phyloP scores from a whole-genome alignment of 257 asterid species.

The Fraxinus excelsior region DNA sequence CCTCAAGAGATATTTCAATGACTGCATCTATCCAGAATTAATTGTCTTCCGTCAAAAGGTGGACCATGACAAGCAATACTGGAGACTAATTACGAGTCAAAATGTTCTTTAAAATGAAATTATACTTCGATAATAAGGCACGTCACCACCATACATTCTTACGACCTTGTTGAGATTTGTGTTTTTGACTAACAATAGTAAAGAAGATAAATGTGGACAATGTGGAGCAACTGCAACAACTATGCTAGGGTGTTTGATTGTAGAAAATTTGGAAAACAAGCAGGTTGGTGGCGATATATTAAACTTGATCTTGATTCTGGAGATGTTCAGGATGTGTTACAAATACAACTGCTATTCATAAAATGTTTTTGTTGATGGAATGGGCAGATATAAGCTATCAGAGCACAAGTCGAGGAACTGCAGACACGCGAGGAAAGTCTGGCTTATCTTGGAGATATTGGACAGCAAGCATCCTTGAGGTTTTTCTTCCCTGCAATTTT shows the following conservation, averaged over 20 bases:
- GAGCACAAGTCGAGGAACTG: slow-evolving; percentile 95
- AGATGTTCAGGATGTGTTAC: neutral
- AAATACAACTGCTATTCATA: neutral
- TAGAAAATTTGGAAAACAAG: neutral
- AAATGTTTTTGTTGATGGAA: neutral
- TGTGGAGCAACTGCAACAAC: neutral
- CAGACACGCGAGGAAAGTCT: slow-evolving; percentile 85
- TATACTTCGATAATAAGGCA: too few species aligned
- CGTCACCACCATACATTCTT: neutral
- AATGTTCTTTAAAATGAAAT: too few species aligned
- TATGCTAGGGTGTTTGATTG: neutral
- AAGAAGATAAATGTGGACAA: neutral
- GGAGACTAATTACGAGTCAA: neutral
- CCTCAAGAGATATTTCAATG: neutral
- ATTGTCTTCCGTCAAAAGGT: too few species aligned
- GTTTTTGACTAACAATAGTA: neutral
- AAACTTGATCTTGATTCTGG: neutral
- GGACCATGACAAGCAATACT: too few species aligned
- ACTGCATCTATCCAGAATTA: too few species aligned
- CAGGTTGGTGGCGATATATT: neutral
- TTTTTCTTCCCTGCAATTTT: neutral
- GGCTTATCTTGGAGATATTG: slow-evolving; percentile 88
- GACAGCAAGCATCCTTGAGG: slow-evolving; percentile 80
- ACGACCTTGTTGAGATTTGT: too few species aligned
- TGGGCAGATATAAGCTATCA: slow-evolving; percentile 81